These are phyloP conservation scores for Inga laurina DNA, from an alignment of 306 rosid species.

Conservation along the genomic window DNA sequence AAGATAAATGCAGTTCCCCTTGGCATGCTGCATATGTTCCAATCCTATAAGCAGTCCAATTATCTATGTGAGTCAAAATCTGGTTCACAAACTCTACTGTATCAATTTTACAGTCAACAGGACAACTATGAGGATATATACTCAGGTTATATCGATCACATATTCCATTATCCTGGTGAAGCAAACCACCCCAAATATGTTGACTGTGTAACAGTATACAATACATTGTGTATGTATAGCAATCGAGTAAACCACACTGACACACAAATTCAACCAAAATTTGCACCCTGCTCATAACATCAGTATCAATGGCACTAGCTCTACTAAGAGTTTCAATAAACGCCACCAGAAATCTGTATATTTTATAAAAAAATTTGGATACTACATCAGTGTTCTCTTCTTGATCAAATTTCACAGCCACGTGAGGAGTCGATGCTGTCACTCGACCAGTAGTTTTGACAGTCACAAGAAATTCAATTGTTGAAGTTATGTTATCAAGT, in stretches of 20 bases:
- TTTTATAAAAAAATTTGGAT: constrained; percentile 37
- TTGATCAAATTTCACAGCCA: constrained; percentile 16
- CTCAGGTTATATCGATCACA: background rate
- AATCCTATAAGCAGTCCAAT: constrained; percentile 57
- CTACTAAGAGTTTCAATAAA: constrained; percentile 49
- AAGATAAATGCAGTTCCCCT: constrained; percentile 53
- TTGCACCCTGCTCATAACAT: constrained; percentile 45
- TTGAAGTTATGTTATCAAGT: constrained; percentile 43
- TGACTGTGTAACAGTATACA: constrained; percentile 48
- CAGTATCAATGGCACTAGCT: constrained; percentile 30
- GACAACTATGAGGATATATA: constrained; percentile 14
- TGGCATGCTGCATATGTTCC: constrained; percentile 55
- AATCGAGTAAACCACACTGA: constrained; percentile 45
- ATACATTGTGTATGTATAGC: constrained; percentile 43
- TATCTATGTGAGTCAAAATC: constrained; percentile 36
- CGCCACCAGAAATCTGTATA: constrained; percentile 48
- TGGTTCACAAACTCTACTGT: constrained; percentile 38
- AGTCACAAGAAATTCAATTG: constrained; percentile 36
- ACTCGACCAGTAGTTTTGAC: constrained; percentile 18
- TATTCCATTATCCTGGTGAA: constrained; percentile 33
- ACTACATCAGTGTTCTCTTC: constrained; percentile 25
- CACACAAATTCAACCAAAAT: constrained; percentile 49
- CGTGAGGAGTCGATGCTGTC: background rate
- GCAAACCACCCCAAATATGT: constrained; percentile 45
- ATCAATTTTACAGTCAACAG: constrained; percentile 41